phyloP scores from a whole-genome alignment of 306 rosid genomes.

The Herpetospermum pedunculosum region DNA sequence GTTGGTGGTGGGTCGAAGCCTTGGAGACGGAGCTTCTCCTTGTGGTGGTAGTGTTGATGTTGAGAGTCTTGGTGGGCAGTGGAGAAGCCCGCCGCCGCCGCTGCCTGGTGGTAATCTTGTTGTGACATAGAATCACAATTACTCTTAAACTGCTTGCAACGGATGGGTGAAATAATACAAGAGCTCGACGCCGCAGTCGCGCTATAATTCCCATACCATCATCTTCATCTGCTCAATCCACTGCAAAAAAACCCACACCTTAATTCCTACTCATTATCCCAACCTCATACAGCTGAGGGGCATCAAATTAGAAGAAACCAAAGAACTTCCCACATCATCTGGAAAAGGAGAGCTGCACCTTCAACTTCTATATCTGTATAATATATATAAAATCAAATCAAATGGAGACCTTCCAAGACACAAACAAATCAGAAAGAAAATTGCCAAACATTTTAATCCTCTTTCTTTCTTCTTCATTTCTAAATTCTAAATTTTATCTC shows the following conservation, averaged over 20 bases:
- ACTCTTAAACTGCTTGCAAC: too few species aligned
- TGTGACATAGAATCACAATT: constrained; percentile 16
- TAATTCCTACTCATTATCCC: too few species aligned
- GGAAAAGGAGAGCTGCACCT: constrained; percentile 37
- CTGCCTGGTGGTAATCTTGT: constrained; percentile 9
- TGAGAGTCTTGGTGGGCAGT: constrained; percentile 28
- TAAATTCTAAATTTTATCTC: constrained; percentile 1
- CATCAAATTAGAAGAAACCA: too few species aligned
- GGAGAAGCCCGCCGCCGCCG: constrained; percentile 5
- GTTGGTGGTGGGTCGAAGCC: constrained; percentile 39
- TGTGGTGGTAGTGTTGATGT: constrained; percentile 36
- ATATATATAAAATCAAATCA: background rate
- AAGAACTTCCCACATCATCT: too few species aligned
- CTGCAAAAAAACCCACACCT: too few species aligned
- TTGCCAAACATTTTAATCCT: too few species aligned
- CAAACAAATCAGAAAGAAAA: constrained; percentile 9
- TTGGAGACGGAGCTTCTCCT: constrained; percentile 64
- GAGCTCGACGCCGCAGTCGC: too few species aligned
- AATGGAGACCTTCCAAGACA: constrained; percentile 28
- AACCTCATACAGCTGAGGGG: too few species aligned
- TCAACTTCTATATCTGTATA: background rate
- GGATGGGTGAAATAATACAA: too few species aligned
- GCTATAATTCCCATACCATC: too few species aligned
- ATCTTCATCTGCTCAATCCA: too few species aligned
- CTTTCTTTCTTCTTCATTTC: constrained; percentile 20